These are phyloP conservation scores for Xylaria sp. DNA, from an alignment of 2,329 filamentous ascomycete genomes.

Conservation along the genomic window DNA sequence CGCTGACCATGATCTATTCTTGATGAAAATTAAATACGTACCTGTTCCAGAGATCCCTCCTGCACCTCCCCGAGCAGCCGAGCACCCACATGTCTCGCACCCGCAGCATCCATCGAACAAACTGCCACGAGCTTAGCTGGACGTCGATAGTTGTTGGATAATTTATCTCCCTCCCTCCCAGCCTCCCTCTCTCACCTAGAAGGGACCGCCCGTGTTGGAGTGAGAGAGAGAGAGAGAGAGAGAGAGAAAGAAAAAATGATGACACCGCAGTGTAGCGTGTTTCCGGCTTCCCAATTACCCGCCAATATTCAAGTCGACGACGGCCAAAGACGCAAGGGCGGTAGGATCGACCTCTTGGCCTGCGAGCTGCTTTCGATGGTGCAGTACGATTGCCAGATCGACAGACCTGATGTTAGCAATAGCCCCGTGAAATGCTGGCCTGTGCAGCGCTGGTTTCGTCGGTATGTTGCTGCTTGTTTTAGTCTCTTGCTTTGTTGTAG, in stretches of 20 bases:
- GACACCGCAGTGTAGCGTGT: conserved; percentile 67
- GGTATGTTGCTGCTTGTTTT: conserved; percentile 54
- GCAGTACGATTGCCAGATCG: conserved; percentile 69
- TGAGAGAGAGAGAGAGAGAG: neutral
- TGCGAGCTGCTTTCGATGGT: conserved; percentile 68
- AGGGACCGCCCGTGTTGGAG: neutral
- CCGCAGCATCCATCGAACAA: conserved; percentile 47
- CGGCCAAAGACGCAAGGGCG: conserved; percentile 63
- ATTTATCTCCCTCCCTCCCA: neutral
- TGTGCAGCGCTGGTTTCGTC: conserved; percentile 68
- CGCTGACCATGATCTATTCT: neutral
- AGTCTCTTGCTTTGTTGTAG: neutral
- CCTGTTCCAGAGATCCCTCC: conserved; percentile 68
- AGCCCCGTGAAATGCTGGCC: conserved; percentile 66
- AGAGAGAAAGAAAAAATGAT: conserved; percentile 51
- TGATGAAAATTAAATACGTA: conserved; percentile 47
- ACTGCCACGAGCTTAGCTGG: neutral
- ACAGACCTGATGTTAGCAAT: conserved; percentile 56
- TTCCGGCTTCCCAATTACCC: conserved; percentile 63
- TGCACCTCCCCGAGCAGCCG: conserved; percentile 65
- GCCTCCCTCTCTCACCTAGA: neutral
- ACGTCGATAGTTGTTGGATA: neutral
- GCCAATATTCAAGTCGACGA: conserved; percentile 60
- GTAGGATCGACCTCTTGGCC: conserved; percentile 60
- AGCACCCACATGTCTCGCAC: conserved; percentile 58